Evolutionary conservation across 2,329 filamentous ascomycete species (phyloP), one percentile per base, ranked within the genome.

Genomic region (Fusarium sp.): DNA sequence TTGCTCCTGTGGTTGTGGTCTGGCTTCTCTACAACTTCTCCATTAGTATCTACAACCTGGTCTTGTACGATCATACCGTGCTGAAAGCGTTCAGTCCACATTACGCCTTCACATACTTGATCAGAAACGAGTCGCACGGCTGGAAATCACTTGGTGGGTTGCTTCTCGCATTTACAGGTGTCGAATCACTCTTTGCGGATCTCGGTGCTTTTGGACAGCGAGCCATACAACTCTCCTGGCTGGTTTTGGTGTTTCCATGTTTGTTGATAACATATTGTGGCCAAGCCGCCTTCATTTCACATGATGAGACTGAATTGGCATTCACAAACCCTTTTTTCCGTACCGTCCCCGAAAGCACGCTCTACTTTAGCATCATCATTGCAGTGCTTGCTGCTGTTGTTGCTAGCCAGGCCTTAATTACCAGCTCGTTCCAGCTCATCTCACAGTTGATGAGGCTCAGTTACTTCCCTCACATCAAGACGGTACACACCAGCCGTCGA

Each of bases 171-270:
- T 94, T 94, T 72, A 94, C 92, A 3, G 91, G 89, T 19, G 90
- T 92, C n/a, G 92, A 94, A 75, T 90, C 91, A 2, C 82, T 94
- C 1, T 94, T 93, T 73, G 91, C 92, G 5, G 91, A 94, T 71
- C 82, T 94, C 8, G 92, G 91, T 33, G 92, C 92, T 22, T 94
- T 94, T 76, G 87, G 85, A 76, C 84, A 86, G 71, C 81, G 85
- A 41, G 90, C 92, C 1, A 88, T 94, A 51, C 91, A 92, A 74
- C 82, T 94, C 17, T 90, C 86, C 43, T 94, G 92, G 92, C 80
- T 93, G 6, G 82, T 83, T 51, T 88, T 88, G 68, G 85, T 86
- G 4, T 92, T 88, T 64, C 92, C 92, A 0, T 92, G 90, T 71
- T 81, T 85, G 48, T 75, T 91, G 2, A 75, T 91, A 14, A 86